Evolutionary conservation across 2,329 filamentous ascomycete genomes (phyloP).

Genomic region (Xylariaceae sp.): DNA sequence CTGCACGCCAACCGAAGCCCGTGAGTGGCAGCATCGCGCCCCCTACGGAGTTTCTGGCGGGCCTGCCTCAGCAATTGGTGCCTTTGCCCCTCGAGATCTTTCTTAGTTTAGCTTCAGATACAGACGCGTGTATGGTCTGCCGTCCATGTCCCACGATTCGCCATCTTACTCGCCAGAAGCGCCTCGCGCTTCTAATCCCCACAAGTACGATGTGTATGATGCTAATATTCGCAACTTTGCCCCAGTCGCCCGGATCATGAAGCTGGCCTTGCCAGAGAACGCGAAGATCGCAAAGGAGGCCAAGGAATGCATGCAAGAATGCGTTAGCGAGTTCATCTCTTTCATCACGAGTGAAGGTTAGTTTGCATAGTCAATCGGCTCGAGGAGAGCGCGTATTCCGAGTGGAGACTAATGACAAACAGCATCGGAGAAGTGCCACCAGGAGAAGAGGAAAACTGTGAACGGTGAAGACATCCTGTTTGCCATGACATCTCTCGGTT

Average conservation of each 20-base stretch:
- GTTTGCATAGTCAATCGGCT: slow-evolving; percentile 28
- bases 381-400: slow-evolving; percentile 4
- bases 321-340: slow-evolving; percentile 98
- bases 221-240: slow-evolving; percentile 94
- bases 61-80: slow-evolving; percentile 32
- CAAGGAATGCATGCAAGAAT: slow-evolving; percentile 99
- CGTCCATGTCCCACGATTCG: slow-evolving; percentile 47
- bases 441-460: slow-evolving; percentile 98
- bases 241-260: slow-evolving; percentile 99
- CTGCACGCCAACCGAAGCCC: slow-evolving; percentile 24
- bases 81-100: too few species aligned
- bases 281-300: slow-evolving; percentile 99
- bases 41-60: slow-evolving; percentile 38
- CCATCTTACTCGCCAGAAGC: slow-evolving; percentile 47
- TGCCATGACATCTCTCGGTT: slow-evolving; percentile 97
- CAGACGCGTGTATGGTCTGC: slow-evolving; percentile 45
- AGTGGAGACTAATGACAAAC: slow-evolving; percentile 27
- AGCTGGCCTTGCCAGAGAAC: slow-evolving; percentile 93
- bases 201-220: slow-evolving; percentile 60
- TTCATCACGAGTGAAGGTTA: slow-evolving; percentile 99
- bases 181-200: slow-evolving; percentile 43
- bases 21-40: slow-evolving; percentile 48
- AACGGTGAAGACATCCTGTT: slow-evolving; percentile 99
- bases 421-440: slow-evolving; percentile 99
- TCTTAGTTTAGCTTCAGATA: slow-evolving; percentile 41